Evolutionary conservation across 2,329 filamentous ascomycete genomes (phyloP), one percentile per base, ranked within the genome.

Genomic region (Scedosporium minutisporum): DNA sequence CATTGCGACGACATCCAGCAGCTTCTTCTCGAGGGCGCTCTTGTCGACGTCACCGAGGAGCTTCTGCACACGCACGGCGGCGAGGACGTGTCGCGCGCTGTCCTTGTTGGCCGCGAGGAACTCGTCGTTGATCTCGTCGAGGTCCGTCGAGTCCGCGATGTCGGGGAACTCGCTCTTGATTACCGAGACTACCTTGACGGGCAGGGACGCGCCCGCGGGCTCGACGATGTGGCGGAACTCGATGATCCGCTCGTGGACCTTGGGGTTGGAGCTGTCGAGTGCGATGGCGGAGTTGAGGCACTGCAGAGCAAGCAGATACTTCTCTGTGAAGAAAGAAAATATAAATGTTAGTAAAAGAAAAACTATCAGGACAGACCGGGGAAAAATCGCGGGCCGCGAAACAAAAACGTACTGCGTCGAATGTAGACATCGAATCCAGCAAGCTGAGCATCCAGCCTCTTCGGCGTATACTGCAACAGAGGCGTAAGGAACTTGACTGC

Each of bases 401-500:
- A 4, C 29, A 2, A 16, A 16, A 25, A 78, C 87, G 81, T 84
- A 96, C 92, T 87, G 78, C 88, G 83, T 71, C 92, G 83, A 64
- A 96, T 80, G 72, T 91, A 93, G 18, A 99, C 88, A 76, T 97
- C 93, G 69, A 97, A 97, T 4, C 92, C 95, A 61, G 88, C 85
- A 66, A 87, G 82, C 75, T 99, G 95, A 23, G 85, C 90, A 65
- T 95, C 86, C 58, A 96, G 84, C 71, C 87, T 90, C 77, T 89
- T 85, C 1, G 92, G 88, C 70, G 87, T 93, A 70, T 87, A 88
- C 73, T 96, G 88, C 64, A 99, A 81, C 68, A 99, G 78, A 3
- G 90, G 92, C 16, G 76, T 80, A 63, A 99, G 75, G 72, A 95
- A 96, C 74, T 93, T 96, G 80, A 91, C 89, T 3, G 91, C 91